These are phyloP conservation scores for Neoscytalidium dimidiatum DNA, from an alignment of 2,329 filamentous ascomycete species.

Conservation along the genomic window DNA sequence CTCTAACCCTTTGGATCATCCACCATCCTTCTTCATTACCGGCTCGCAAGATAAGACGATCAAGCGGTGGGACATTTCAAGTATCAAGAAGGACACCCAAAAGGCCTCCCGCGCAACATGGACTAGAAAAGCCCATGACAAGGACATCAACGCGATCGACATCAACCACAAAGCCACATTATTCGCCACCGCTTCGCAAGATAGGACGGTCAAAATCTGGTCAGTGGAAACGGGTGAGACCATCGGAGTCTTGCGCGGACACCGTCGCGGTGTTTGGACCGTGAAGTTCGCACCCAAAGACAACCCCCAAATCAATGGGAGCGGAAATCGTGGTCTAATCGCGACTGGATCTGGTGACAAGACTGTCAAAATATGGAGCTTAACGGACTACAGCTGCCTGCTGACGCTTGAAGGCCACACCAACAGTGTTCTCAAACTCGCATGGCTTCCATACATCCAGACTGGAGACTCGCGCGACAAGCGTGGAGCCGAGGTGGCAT, in stretches of 20 bases:
- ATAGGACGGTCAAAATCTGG: conserved; percentile 97
- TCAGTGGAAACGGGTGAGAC: conserved; percentile 86
- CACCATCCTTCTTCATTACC: conserved; percentile 82
- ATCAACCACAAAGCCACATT: conserved; percentile 72
- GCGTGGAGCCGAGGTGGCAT: conserved; percentile 72
- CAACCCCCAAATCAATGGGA: conserved; percentile 61
- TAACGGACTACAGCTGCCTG: conserved; percentile 88
- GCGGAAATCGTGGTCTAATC: conserved; percentile 74
- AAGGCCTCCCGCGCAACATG: conserved; percentile 69
- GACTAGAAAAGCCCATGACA: conserved; percentile 95
- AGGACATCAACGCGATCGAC: conserved; percentile 96
- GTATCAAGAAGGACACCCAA: conserved; percentile 42
- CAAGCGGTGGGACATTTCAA: conserved; percentile 78
- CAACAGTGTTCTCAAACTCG: conserved; percentile 90
- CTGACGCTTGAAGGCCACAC: conserved; percentile 95
- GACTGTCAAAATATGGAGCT: conserved; percentile 91
- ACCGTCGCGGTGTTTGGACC: conserved; percentile 94
- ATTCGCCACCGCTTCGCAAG: conserved; percentile 95
- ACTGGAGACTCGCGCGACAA: conserved; percentile 46
- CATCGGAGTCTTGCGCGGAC: conserved; percentile 86
- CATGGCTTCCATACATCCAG: conserved; percentile 69
- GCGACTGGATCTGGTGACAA: conserved; percentile 95
- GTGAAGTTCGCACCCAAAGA: conserved; percentile 84
- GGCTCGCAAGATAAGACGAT: conserved; percentile 95
- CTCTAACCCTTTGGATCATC: conserved; percentile 72